Conservation (phyloP, 257 asterid species). For the Primulina eburnea region DNA sequence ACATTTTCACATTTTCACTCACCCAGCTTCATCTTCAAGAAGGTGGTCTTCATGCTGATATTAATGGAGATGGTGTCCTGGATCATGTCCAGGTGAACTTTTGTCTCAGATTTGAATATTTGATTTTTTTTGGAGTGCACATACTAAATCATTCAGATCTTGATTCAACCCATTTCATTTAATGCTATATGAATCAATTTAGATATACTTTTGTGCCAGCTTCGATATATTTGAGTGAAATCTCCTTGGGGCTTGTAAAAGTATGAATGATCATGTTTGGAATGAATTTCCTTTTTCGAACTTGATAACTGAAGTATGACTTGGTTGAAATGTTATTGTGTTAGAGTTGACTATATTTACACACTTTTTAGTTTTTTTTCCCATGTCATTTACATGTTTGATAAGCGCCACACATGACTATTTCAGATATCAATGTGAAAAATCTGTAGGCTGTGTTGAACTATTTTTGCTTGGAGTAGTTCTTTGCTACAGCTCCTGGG, state of each 20-base stretch:
- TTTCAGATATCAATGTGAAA: too few relatives aligned
- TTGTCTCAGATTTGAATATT: neutral
- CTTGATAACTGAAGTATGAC: neutral
- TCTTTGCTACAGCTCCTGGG: too few relatives aligned
- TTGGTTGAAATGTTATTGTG: neutral
- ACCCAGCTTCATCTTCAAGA: slow-evolving; percentile 96
- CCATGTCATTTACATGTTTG: neutral
- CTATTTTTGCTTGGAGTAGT: too few relatives aligned
- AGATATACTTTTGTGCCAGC: neutral
- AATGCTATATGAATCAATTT: neutral
- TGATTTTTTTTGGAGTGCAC: neutral
- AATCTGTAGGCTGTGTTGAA: too few relatives aligned
- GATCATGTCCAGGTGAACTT: slow-evolving; percentile 94
- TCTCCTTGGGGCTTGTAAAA: neutral
- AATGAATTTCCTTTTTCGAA: neutral
- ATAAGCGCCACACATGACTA: too few relatives aligned
- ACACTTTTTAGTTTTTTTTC: neutral
- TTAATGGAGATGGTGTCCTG: slow-evolving; percentile 95
- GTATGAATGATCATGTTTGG: neutral
- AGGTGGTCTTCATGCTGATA: slow-evolving; percentile 99
- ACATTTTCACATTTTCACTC: slow-evolving; percentile 25
- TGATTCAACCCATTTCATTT: slow-evolving; percentile 2
- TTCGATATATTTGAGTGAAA: neutral
- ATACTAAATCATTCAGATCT: neutral
- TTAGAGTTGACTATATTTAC: neutral